Percentiles rank a stretch among this genome's conserved stretches.
Conservation (phyloP, 169 alveolate genomes). For the Plasmodium malariae region DNA sequence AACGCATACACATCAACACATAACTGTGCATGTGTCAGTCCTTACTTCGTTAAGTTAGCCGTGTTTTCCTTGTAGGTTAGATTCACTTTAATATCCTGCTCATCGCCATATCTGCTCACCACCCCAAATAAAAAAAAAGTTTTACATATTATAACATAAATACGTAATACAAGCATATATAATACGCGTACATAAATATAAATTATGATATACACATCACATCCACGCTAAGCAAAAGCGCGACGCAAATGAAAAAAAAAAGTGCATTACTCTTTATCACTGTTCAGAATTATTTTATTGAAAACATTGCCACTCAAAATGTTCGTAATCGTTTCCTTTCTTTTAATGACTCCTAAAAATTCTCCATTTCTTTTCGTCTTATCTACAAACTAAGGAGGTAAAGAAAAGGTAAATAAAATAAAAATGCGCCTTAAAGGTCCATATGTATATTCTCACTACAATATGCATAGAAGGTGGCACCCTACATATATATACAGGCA, state of each 20-base stretch:
- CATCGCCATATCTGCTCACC: background rate
- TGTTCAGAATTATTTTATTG: constrained; percentile 14
- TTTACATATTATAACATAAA: background rate
- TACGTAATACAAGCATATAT: no score
- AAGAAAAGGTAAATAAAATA: background rate
- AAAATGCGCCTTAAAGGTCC: no score
- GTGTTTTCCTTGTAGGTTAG: background rate
- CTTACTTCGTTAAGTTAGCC: background rate
- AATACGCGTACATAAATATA: no score
- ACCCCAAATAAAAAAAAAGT: background rate
- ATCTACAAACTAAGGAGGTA: constrained; percentile 5
- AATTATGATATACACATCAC: no score
- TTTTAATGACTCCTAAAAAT: constrained; percentile 22
- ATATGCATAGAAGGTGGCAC: no score
- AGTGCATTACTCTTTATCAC: background rate
- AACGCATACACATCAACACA: no score
- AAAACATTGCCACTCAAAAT: constrained; percentile 27
- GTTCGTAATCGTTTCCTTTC: constrained; percentile 14
- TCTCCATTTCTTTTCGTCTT: background rate
- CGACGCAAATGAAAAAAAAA: background rate
- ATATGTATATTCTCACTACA: no score
- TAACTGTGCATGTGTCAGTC: no score
- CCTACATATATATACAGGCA: background rate
- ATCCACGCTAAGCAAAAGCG: background rate
- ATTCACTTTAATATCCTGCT: background rate